Conservation (phyloP, 768 basidiomycete genomes). For the Kondoa subrosea region DNA sequence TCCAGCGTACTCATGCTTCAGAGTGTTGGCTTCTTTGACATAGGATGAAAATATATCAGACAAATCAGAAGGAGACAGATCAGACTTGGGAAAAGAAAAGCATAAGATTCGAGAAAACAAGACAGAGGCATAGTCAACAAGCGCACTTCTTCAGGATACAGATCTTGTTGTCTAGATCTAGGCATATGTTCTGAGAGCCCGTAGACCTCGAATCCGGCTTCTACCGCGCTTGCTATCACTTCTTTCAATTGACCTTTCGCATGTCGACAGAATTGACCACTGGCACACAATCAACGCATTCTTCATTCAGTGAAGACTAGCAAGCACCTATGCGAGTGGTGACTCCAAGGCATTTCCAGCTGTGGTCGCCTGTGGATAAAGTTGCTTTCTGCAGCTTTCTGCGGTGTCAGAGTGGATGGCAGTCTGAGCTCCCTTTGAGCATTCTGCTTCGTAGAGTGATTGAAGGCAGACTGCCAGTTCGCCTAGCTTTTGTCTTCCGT, state of each 20-base stretch:
- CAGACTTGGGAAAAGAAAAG: conserved; percentile 39
- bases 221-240: conserved; percentile 62
- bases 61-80: conserved; percentile 42
- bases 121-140: background rate
- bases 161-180: conserved; percentile 57
- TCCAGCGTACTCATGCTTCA: conserved; percentile 47
- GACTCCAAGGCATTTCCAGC: background rate
- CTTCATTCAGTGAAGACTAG: background rate
- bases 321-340: conserved; percentile 7
- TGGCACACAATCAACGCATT: background rate
- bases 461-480: no score
- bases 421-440: no score
- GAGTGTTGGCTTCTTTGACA: conserved; percentile 58
- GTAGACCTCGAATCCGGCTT: conserved; percentile 58
- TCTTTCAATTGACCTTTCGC: conserved; percentile 64
- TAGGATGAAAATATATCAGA: conserved; percentile 53
- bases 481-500: no score
- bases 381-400: background rate
- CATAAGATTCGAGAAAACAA: background rate
- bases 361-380: background rate
- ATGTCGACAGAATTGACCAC: conserved; percentile 83
- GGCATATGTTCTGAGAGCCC: conserved; percentile 89
- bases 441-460: no score
- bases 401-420: no score
- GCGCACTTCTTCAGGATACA: conserved; percentile 90